Evolutionary conservation across 768 basidiomycete genomes (phyloP), one percentile per base, ranked within the genome.

Genomic region (Mycena latifolia): DNA sequence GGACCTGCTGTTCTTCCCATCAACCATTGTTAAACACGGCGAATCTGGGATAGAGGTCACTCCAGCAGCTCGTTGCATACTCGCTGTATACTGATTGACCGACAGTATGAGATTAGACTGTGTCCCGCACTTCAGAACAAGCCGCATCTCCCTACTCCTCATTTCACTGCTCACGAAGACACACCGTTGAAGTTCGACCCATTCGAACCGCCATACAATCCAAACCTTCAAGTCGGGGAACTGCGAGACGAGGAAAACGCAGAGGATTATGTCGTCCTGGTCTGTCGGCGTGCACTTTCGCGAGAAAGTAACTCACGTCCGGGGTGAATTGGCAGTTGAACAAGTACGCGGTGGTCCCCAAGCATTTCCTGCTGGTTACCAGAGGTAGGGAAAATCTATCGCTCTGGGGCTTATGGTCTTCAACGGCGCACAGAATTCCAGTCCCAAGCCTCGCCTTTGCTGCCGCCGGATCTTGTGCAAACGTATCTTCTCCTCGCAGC

Each of bases 41-140:
- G 92, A 95, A 57, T 73, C 81, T 39, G 89, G 85, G 25, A 77
- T 92, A 60, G 85, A 93, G 79, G 95, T 94, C 45, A 18, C 63
- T 55, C 24, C 6, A n/a, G n/a, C 33, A 29, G 33, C 29, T 53
- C 24, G 28, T 35, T 35, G 4, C 22, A 35, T 28, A 39, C 37
- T 39, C 37, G 10, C 41, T 14, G 24, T 25, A 20, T 56, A 46
- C 61, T 67, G 45, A 67, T 39, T 9, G 4, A 22, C 29, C 6
- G 20, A 47, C 14, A 98, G 96, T 98, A 93, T 76, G 87, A 97
- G 78, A 87, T 98, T 62, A 85, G 92, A 65, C 78, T 93, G 43
- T 98, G 95, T 71, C 92, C 94, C 15, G 92, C 95, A 0, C 80
- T 98, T 45, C 89, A 91, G 71, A 85, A 93, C 72, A 98, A 98